Conservation (phyloP, 2,329 filamentous ascomycete species). For the Beauveria caledonica region DNA sequence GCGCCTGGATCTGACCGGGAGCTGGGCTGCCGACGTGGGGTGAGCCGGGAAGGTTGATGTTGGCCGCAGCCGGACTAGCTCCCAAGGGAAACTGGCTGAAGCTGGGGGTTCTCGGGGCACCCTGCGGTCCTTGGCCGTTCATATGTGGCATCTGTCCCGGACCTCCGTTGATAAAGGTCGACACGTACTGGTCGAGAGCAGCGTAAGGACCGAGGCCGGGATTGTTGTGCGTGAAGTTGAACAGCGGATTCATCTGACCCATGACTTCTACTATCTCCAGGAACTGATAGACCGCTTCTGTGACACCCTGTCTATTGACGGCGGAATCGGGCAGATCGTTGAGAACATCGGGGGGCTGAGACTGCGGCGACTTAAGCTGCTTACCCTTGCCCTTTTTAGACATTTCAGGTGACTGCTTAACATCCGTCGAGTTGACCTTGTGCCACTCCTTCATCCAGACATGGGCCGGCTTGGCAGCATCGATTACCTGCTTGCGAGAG, state of each 20-base stretch:
- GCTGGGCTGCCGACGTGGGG: constrained; percentile 53
- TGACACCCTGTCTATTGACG: constrained; percentile 52
- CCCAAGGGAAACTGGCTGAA: constrained; percentile 52
- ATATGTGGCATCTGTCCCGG: constrained; percentile 22
- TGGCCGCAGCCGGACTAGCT: constrained; percentile 50
- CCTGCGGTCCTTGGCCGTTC: constrained; percentile 43
- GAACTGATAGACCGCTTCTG: constrained; percentile 53
- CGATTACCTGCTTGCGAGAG: constrained; percentile 56
- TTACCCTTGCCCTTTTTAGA: constrained; percentile 57
- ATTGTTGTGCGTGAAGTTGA: constrained; percentile 48
- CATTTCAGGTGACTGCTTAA: constrained; percentile 56
- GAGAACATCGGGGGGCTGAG: constrained; percentile 47
- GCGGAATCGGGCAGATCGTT: constrained; percentile 51
- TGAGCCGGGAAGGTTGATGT: constrained; percentile 54
- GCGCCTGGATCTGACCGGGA: constrained; percentile 54
- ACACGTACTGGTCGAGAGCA: constrained; percentile 54
- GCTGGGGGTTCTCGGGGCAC: constrained; percentile 44
- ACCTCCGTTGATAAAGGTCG: constrained; percentile 34
- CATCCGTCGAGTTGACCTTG: constrained; percentile 47
- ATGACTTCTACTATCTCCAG: constrained; percentile 61
- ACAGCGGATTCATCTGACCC: constrained; percentile 58
- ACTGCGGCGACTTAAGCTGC: constrained; percentile 50
- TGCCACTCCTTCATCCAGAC: constrained; percentile 60
- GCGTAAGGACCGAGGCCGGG: constrained; percentile 46
- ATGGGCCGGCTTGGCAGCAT: constrained; percentile 53